A percentile compares a stretch with the other conserved stretches of the same genome.
These are phyloP conservation scores for Hypoxylon sp. DNA, from an alignment of 2,329 filamentous ascomycete genomes.

Conservation along the genomic window DNA sequence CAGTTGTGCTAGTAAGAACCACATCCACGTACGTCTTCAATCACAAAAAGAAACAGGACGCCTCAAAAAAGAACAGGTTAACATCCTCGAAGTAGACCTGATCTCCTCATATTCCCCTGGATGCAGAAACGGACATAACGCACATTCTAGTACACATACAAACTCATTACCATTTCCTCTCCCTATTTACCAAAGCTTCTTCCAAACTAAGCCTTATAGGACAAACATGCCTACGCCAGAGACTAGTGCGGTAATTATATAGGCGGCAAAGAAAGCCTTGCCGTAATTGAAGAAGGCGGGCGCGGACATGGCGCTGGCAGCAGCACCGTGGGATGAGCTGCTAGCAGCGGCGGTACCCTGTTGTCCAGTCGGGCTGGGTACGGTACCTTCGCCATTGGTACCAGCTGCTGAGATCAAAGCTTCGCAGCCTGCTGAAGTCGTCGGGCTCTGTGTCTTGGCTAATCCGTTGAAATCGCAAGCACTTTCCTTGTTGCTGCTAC, in stretches of 20 bases:
- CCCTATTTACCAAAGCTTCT: conserved; percentile 15
- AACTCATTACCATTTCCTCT: conserved; percentile 33
- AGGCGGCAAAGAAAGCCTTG: conserved; percentile 61
- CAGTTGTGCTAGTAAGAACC: not conserved
- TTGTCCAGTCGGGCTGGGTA: conserved; percentile 62
- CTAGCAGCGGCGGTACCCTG: conserved; percentile 58
- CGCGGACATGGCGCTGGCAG: conserved; percentile 58
- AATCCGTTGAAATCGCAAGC: conserved; percentile 82
- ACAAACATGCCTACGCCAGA: conserved; percentile 69
- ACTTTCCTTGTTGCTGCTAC: conserved; percentile 66
- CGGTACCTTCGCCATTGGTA: conserved; percentile 69
- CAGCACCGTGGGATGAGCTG: conserved; percentile 61
- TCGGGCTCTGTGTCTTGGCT: conserved; percentile 67
- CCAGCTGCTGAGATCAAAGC: conserved; percentile 74
- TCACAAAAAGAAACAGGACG: conserved; percentile 16
- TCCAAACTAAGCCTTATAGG: conserved; percentile 56
- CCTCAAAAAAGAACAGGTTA: conserved; percentile 16
- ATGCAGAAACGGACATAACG: conserved; percentile 18
- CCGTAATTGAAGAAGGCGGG: conserved; percentile 54
- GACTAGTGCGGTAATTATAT: conserved; percentile 64
- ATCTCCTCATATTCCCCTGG: conserved; percentile 27
- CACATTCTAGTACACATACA: conserved; percentile 38
- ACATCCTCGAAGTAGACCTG: conserved; percentile 21
- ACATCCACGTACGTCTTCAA: conserved; percentile 14
- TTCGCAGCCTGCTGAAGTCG: conserved; percentile 68